Evolutionary conservation across 2,329 filamentous ascomycete genomes (phyloP), one percentile per base, ranked within the genome.

Genomic region (Basipetospora chlamydospora): DNA sequence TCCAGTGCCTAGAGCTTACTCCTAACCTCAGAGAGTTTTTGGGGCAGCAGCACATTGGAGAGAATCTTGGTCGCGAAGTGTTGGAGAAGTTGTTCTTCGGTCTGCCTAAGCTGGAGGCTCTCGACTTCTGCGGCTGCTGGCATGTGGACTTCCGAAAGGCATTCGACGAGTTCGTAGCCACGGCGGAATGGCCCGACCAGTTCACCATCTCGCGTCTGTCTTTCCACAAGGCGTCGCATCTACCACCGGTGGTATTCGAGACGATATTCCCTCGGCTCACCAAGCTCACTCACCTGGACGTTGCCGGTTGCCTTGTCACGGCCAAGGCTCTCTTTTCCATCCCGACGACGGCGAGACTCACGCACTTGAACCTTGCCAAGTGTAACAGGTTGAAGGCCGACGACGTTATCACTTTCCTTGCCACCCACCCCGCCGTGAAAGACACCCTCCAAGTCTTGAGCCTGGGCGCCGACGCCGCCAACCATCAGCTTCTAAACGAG

Each of bases 91-190:
- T 90, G 28, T 74, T 88, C 48, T 73, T 73, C 42, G 72, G 67
- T 8, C 30, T 85, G 41, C 71, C 75, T 2, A 59, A 63, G 33
- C 58, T 90, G 37, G 64, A 68, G 41, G 80, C 78, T 1, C 49
- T 88, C 16, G 83, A 90, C 52, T 80, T 88, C 49, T 84, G 80
- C 46, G 83, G 77, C 39, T 83, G 79, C 56, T 79, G 80, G 10
- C 80, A 79, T 4, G 56, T 65, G 10, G 54, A 56, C 4, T 88
- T 88, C 63, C 76, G 74, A 46, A 63, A 69, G 33, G 63, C 77
- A 0, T 82, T 87, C 53, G 58, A 64, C 28, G 60, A 68, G 8
- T 49, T 80, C 38, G 49, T 79, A 39, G 59, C 64, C 6, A 53
- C 57, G 6, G 58, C 60, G 10, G 53, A 67, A 28, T 72, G 70